Evolutionary conservation across 805 yeast species (phyloP), one percentile per base, ranked within the genome.

Genomic region (Kodamaea restingae): DNA sequence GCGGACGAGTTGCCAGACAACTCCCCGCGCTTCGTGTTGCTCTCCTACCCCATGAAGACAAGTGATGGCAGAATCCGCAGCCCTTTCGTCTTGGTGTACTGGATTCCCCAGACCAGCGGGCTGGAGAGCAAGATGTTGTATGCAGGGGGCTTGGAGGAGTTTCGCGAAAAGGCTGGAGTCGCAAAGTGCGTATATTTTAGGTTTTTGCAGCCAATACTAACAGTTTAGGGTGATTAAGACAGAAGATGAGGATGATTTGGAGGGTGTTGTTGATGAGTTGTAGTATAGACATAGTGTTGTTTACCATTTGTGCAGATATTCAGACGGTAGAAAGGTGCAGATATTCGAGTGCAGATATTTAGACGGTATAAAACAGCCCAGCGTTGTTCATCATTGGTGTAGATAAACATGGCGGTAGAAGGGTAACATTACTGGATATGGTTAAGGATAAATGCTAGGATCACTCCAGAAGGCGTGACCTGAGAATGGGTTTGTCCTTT

Each of bases 81-180:
- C 7, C 96, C 96, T 3, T 71, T 84, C 45, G 86, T 88, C 2
- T 60, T 90, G 56, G 50, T 90, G n/a, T 90, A 88, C 59, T 90
- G 90, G 81, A 75, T 86, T 44, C 97, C 97, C 3, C 82, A 81
- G 18, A 87, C 95, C 0, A 72, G 87, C n/a, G 82, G 85, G 12
- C 91, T 83, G 55, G 85, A 84, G 40, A 70, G 75, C 53, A 80
- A 83, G 58, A 90, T 88, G 97, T 63, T 86, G 35, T 88, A 88
- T 51, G 97, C 96, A 1, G 95, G 93, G 4, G 95, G 95, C 2
- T 76, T 86, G 15, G 96, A 90, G 56, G 62, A 82, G 47, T 73
- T 90, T 41, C 73, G 91, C 58, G 80, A 76, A 36, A 81, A 82
- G 48, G 82, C 90, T n/a, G 87, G 88, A 12, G 88, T 86, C n/a